A percentile compares a stretch with the other conserved stretches of the same genome.
These are phyloP conservation scores for Kodamaea jinghongensis DNA, from an alignment of 805 yeast species.

Conservation along the genomic window DNA sequence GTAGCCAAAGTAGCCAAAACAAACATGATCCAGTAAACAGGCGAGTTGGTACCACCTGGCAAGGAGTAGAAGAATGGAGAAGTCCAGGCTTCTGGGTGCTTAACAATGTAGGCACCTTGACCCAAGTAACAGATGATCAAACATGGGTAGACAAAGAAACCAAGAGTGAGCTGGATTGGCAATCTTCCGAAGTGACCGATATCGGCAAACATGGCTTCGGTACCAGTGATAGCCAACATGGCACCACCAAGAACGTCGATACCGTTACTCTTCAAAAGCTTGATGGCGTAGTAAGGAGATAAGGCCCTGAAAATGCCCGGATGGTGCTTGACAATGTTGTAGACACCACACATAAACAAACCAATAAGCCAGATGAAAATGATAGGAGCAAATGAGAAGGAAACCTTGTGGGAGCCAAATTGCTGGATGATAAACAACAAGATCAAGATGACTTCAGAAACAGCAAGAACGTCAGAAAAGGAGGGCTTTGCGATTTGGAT, in stretches of 20 bases:
- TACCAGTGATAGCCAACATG: slow-evolving; percentile 56
- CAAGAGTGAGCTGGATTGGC: slow-evolving; percentile 48
- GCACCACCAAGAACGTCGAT: slow-evolving; percentile 48
- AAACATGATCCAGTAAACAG: slow-evolving; percentile 50
- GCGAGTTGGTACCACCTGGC: slow-evolving; percentile 47
- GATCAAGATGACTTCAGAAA: slow-evolving; percentile 48
- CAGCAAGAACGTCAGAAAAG: slow-evolving; percentile 43
- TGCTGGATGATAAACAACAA: slow-evolving; percentile 46
- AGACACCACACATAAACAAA: slow-evolving; percentile 44
- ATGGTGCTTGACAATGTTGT: slow-evolving; percentile 39
- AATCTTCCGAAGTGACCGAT: slow-evolving; percentile 53
- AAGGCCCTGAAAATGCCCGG: slow-evolving; percentile 48
- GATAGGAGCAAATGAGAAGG: slow-evolving; percentile 53
- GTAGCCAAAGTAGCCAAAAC: slow-evolving; percentile 54
- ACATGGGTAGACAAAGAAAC: slow-evolving; percentile 49
- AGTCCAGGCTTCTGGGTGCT: slow-evolving; percentile 36
- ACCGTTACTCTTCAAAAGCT: slow-evolving; percentile 37
- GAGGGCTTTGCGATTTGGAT: slow-evolving; percentile 51
- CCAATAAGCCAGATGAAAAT: slow-evolving; percentile 50
- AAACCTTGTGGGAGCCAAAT: slow-evolving; percentile 49
- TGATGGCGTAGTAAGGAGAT: slow-evolving; percentile 51
- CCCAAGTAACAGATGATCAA: slow-evolving; percentile 55
- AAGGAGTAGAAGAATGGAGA: slow-evolving; percentile 49
- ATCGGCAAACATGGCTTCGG: slow-evolving; percentile 66
- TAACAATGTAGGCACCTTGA: slow-evolving; percentile 50